phyloP scores from a whole-genome alignment of 2,329 filamentous ascomycete species.

The Verticillium dahliae region DNA sequence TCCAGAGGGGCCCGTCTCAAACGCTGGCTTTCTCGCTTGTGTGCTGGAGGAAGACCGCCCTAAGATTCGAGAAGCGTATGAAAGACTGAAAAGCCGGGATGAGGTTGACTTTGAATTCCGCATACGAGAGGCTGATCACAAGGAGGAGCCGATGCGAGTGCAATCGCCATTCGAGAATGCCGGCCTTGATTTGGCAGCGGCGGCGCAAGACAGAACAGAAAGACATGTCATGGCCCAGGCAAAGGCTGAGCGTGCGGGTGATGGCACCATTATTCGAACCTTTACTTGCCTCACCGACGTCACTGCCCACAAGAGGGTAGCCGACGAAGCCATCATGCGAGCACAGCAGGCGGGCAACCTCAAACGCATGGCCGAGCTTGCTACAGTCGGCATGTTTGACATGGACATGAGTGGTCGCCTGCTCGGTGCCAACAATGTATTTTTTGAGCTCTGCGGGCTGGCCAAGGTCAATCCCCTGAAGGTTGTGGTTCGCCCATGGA shows the following conservation, averaged over 20 bases:
- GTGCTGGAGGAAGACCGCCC: conserved; percentile 39
- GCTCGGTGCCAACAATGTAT: conserved; percentile 44
- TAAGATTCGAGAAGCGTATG: conserved; percentile 32
- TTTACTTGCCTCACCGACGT: conserved; percentile 46
- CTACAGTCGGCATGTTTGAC: conserved; percentile 49
- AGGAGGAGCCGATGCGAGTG: neutral
- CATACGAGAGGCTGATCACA: conserved; percentile 17
- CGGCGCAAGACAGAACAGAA: conserved; percentile 19
- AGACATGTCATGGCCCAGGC: conserved; percentile 40
- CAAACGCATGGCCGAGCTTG: conserved; percentile 46
- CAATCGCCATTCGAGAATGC: conserved; percentile 6
- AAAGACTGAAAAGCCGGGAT: conserved; percentile 28
- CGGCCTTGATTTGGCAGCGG: conserved; percentile 14
- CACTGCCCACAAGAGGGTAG: conserved; percentile 40
- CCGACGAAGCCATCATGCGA: conserved; percentile 39
- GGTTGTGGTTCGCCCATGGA: conserved; percentile 34
- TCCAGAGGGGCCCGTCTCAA: conserved; percentile 22
- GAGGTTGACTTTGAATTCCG: conserved; percentile 42
- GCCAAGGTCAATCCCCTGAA: conserved; percentile 31
- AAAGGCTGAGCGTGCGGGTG: conserved; percentile 35
- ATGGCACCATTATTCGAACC: conserved; percentile 36
- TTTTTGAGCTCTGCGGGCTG: conserved; percentile 46
- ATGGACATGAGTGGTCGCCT: conserved; percentile 43
- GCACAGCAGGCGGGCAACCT: conserved; percentile 47
- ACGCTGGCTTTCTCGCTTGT: conserved; percentile 32